Percentiles rank a stretch among this genome's conserved stretches.
Evolutionary conservation across 495 filamentous ascomycete species (phyloP).

Genomic region (Collariella sp.): DNA sequence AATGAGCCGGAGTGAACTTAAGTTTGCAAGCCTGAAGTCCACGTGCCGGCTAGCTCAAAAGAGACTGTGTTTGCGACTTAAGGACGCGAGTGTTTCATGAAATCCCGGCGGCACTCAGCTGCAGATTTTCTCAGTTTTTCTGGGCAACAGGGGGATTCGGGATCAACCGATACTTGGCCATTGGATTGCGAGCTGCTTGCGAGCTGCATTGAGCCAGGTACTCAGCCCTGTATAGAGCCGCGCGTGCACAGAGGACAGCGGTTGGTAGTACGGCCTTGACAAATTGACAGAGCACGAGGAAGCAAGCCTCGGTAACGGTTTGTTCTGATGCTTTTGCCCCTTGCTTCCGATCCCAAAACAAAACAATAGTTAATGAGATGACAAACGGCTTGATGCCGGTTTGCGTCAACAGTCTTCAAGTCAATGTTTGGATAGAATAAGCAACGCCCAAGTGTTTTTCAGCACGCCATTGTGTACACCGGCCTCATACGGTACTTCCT

Average conservation of each 20-base stretch:
- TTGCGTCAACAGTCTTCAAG: background rate
- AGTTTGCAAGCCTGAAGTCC: background rate
- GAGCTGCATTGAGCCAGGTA: background rate
- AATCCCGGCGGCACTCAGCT: no score
- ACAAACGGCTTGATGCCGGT: background rate
- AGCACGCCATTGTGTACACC: background rate
- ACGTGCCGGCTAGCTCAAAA: background rate
- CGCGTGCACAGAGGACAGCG: no score
- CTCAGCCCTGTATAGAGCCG: no score
- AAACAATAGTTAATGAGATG: background rate
- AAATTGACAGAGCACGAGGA: no score
- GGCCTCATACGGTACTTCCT: background rate
- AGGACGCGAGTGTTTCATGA: background rate
- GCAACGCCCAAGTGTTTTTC: background rate
- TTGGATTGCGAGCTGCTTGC: conserved; percentile 1
- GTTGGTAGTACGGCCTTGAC: no score
- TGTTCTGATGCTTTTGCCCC: no score
- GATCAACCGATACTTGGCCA: background rate
- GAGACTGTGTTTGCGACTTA: background rate
- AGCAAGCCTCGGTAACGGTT: no score
- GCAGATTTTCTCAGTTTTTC: no score
- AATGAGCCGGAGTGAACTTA: no score
- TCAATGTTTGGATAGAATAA: background rate
- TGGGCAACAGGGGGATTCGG: background rate
- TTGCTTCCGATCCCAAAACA: no score